A percentile compares a stretch with the other conserved stretches of the same genome.
phyloP scores from a whole-genome alignment of 2,329 filamentous ascomycete species.

The Nigrospora oryzae region DNA sequence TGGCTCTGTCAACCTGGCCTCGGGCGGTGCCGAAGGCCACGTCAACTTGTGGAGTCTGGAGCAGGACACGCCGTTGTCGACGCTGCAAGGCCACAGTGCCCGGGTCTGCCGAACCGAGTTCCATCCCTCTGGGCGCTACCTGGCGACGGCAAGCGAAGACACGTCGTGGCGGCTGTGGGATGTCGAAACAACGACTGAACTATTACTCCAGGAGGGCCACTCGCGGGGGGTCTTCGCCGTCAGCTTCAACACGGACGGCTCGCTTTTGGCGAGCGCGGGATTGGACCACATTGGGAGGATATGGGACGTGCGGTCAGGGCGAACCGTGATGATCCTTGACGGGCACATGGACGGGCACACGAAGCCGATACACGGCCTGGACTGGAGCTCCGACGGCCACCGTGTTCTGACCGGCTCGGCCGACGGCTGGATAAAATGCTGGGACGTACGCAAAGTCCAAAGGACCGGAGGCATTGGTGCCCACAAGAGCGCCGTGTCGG shows the following conservation, averaged over 20 bases:
- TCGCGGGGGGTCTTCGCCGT: conserved; percentile 88
- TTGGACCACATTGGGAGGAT: conserved; percentile 90
- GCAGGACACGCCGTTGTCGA: conserved; percentile 76
- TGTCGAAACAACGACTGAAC: conserved; percentile 72
- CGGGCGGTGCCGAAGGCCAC: conserved; percentile 79
- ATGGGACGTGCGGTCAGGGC: conserved; percentile 88
- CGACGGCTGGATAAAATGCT: conserved; percentile 96
- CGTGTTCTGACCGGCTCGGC: conserved; percentile 87
- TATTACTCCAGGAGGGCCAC: conserved; percentile 88
- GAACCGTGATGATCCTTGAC: conserved; percentile 93
- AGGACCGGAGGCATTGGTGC: conserved; percentile 80
- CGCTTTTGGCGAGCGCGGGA: conserved; percentile 82
- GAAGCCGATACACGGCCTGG: conserved; percentile 84
- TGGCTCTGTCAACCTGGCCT: conserved; percentile 74
- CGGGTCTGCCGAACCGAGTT: conserved; percentile 91
- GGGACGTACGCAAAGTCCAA: conserved; percentile 88
- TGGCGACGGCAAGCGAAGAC: conserved; percentile 91
- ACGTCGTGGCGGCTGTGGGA: conserved; percentile 98
- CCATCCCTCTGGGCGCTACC: conserved; percentile 81
- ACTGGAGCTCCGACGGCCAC: conserved; percentile 88
- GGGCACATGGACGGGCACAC: conserved; percentile 75
- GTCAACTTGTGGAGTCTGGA: conserved; percentile 86
- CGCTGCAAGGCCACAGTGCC: conserved; percentile 73
- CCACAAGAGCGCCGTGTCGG: conserved; percentile 84
- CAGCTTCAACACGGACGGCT: conserved; percentile 85